Percentiles rank a stretch among this genome's conserved stretches.
phyloP scores from a whole-genome alignment of 2,329 filamentous ascomycete species.

The Xylariales sp. region DNA sequence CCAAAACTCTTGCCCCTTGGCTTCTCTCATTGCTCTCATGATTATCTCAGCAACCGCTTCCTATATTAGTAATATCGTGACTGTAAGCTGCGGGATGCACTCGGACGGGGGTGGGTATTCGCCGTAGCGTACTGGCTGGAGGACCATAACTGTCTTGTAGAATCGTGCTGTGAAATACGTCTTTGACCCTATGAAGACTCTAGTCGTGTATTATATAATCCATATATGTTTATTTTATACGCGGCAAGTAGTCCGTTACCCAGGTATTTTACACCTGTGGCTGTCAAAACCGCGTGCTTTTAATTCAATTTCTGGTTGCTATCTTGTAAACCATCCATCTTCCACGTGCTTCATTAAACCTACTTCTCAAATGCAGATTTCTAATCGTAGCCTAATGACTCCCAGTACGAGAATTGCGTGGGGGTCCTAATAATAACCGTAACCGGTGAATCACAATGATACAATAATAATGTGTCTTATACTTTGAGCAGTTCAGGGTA shows the following conservation, averaged over 20 bases:
- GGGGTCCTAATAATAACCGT: neutral
- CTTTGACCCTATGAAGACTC: conserved; percentile 17
- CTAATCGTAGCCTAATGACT: neutral
- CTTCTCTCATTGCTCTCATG: neutral
- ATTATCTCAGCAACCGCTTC: neutral
- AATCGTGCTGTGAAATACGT: conserved; percentile 2
- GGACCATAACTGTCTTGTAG: neutral
- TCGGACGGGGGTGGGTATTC: neutral
- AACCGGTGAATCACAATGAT: neutral
- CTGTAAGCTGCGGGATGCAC: neutral
- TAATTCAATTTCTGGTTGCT: neutral
- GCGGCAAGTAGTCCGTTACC: neutral
- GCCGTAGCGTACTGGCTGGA: neutral
- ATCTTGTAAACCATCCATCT: neutral
- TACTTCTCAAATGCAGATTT: no score
- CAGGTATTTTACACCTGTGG: no score
- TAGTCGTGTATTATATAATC: neutral
- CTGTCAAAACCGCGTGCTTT: neutral
- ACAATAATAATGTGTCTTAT: neutral
- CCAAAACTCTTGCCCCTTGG: neutral
- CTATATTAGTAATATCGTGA: neutral
- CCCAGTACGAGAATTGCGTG: no score
- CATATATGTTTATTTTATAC: no score
- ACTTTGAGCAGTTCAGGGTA: neutral
- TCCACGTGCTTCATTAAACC: neutral